Percentiles rank a stretch among this genome's conserved stretches.
These are phyloP conservation scores for Solanum aculeatissimum DNA, from an alignment of 305 asterid genomes.

Conservation along the genomic window DNA sequence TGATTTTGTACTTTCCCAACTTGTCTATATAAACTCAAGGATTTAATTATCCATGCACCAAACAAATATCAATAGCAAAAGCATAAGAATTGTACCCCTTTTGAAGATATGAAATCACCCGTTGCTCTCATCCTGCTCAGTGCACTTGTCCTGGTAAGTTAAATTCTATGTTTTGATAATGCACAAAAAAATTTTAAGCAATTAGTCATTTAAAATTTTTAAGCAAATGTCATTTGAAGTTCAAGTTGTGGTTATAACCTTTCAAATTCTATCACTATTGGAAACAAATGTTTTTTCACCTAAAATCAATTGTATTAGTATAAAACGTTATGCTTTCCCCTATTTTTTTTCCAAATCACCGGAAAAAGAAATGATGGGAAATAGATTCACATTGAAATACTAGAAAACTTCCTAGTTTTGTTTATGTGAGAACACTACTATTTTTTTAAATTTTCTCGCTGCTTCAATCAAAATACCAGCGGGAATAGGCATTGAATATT, in stretches of 20 bases:
- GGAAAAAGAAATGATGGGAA: background rate
- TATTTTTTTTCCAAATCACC: background rate
- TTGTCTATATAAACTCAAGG: background rate
- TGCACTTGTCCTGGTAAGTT: conserved; percentile 22
- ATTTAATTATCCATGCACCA: background rate
- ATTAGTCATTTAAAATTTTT: background rate
- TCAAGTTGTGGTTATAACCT: background rate
- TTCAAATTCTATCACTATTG: background rate
- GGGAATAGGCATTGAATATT: background rate
- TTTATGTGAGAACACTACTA: background rate
- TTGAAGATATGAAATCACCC: conserved; percentile 3
- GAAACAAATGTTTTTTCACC: background rate
- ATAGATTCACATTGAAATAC: too few species aligned
- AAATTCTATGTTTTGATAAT: background rate
- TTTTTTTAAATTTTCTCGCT: too few species aligned
- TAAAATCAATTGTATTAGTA: background rate
- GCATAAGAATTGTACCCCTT: background rate
- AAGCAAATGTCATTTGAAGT: too few species aligned
- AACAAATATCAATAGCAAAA: background rate
- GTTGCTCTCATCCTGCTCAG: background rate
- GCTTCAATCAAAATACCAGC: background rate
- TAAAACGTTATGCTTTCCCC: background rate
- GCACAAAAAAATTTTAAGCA: background rate
- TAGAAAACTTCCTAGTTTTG: background rate
- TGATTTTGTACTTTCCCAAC: background rate